Base-by-base conservation (phyloP, 345 rosid genomes). In the Euphorbia pulcherrima region DNA sequence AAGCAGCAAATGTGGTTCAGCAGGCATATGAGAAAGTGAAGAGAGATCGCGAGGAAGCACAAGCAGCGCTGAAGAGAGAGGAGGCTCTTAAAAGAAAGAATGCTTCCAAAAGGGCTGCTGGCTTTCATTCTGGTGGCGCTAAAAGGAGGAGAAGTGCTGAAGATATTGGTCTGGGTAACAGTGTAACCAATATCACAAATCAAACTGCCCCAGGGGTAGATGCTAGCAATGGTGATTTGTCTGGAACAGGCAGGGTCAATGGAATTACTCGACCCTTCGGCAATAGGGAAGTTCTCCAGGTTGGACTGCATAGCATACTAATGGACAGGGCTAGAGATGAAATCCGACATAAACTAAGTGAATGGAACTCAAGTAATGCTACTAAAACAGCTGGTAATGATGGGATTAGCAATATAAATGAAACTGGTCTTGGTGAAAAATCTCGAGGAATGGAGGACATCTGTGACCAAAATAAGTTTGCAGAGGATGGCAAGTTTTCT, bases 41-140 rank as follows among this genome's bases (percentile, higher is more conserved):
- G 73, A 64, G 81, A 79, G 88, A 85, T 50, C 90, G 88, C 0
- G 83, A 84, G 74, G 87, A 87, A 51, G 88, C 88, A 9, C 82
- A 81, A 71, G 80, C 80, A 61, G 79, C 80, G 20, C 64, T 50
- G 7, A 84, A 67, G 72, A 82, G 71, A 67, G 87, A 75, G 63
- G 83, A 80, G 55, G 72, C 74, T 30, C 41, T 81, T 68, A 75
- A 76, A 62, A 74, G 77, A 65, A 87, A 83, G 84, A 68, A 78
- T 44, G 70, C 52, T 63, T 65, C 74, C 24, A 84, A 79, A 73
- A 80, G 77, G 73, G 69, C 48, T 58, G 63, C 68, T 13, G 62
- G 77, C 60, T 54, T 54, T 57, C 72, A 82, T 48, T 73, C 79
- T 69, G 53, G 71, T 71, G 74, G 67, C 58, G 66, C 80, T 62